Conservation (phyloP, 169 alveolate genomes). For the Plasmodium malariae region DNA sequence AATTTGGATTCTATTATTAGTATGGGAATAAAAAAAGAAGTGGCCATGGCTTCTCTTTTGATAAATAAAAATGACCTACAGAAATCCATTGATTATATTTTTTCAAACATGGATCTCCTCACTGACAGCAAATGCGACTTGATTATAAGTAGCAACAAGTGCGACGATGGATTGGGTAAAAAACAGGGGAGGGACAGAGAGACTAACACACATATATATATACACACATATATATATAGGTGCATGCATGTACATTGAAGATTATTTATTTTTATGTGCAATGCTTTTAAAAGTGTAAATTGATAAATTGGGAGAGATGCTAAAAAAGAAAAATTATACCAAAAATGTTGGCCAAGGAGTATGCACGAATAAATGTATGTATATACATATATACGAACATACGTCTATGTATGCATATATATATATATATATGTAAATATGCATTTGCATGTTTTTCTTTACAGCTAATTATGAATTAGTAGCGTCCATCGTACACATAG, state of each 20-base stretch:
- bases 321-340: neutral
- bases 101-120: constrained; percentile 39
- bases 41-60: constrained; percentile 68
- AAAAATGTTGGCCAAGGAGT: neutral
- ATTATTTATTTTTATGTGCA: neutral
- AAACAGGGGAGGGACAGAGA: too few species aligned
- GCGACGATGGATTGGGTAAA: constrained; percentile 68
- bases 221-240: too few species aligned
- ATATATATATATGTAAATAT: neutral
- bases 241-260: neutral
- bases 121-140: constrained; percentile 43
- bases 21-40: constrained; percentile 50
- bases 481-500: constrained; percentile 90
- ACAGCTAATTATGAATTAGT: constrained; percentile 85
- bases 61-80: constrained; percentile 61
- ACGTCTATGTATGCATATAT: neutral
- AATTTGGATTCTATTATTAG: constrained; percentile 51
- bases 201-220: too few species aligned
- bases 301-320: too few species aligned
- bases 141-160: constrained; percentile 56
- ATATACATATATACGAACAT: neutral
- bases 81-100: constrained; percentile 55
- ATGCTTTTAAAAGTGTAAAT: too few species aligned
- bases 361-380: neutral
- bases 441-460: neutral